Conservation (phyloP, 2,329 filamentous ascomycete species). For the Aspergillus sp. region DNA sequence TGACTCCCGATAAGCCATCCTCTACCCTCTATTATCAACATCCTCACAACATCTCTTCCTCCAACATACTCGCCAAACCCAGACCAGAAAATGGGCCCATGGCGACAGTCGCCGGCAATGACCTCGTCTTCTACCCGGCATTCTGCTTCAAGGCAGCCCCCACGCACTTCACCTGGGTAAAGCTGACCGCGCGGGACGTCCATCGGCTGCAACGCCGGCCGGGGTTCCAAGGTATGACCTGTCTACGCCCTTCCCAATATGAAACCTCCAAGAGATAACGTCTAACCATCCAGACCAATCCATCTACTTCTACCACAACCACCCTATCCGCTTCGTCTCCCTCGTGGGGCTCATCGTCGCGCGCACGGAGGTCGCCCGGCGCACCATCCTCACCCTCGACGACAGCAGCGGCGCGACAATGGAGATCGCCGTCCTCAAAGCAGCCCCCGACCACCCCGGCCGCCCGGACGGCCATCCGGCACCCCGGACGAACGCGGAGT, state of each 20-base stretch:
- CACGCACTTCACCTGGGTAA: conserved; percentile 65
- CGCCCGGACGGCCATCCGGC: no score
- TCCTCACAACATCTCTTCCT: no score
- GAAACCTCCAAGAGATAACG: background rate
- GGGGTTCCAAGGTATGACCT: conserved; percentile 51
- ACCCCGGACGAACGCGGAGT: no score
- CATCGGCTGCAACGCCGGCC: conserved; percentile 49
- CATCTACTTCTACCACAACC: conserved; percentile 66
- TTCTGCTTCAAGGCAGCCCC: conserved; percentile 60
- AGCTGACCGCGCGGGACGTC: conserved; percentile 57
- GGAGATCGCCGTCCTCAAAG: conserved; percentile 51
- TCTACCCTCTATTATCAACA: no score
- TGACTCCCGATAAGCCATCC: no score
- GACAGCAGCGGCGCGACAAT: conserved; percentile 61
- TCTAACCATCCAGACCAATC: conserved; percentile 46
- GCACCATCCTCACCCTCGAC: conserved; percentile 56
- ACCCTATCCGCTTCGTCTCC: conserved; percentile 74
- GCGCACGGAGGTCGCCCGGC: conserved; percentile 54
- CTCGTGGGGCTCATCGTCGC: conserved; percentile 69
- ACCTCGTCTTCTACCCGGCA: conserved; percentile 53
- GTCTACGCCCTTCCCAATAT: background rate
- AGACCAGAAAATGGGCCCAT: conserved; percentile 5
- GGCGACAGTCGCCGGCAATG: conserved; percentile 21
- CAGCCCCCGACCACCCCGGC: conserved; percentile 10
- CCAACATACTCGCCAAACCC: no score